Base-by-base conservation (phyloP, 192 early-diverging fungal species). In the Coemansia sp. region DNA sequence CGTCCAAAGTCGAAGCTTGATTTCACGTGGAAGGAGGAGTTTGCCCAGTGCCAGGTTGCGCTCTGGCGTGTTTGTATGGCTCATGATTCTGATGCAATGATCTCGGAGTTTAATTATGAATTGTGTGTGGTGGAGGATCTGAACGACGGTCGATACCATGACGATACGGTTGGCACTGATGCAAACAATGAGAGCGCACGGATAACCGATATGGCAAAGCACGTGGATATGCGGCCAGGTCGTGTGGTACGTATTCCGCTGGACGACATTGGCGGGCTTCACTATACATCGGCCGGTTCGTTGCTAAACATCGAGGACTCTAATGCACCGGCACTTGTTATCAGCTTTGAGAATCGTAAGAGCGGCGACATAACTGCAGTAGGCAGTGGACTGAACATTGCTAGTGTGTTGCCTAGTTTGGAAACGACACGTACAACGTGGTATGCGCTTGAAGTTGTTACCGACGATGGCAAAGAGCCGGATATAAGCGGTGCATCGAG, bases 11-110 rank as follows among this genome's bases (percentile, higher is more conserved):
- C 83, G 5, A 76, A 72, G 32, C 52, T 67, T 4, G 89, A 90
- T 15, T 88, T 86, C 57, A 92, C 91, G 2, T 93, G 92, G 92
- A 91, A 91, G 65, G 92, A 93, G 67, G 92, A 93, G 57, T 87
- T 83, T 57, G 82, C 74, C 11, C 86, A 87, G 63, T 83, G 82
- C 54, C 70, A 68, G 10, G 81, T 75, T 11, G 59, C 49, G 3
- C 50, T 84, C 24, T 69, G 69, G 77, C 65, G 80, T 15, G 61
- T 63, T n/a, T 37, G 24, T 19, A 17, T 50, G 25, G 24, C 2
- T 1, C 17, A 15, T 24, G 45, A 21, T 8, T 29, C 38, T 4
- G 15, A 49, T 24, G 23, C 39, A 3, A 19, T 15, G 24, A 14
- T 23, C 1, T n/a, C 49, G 5, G 56, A 54, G 11, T 61, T 75